Conservation (phyloP, 1,139 yeast species). For the Yamadazyma jaroonii region DNA sequence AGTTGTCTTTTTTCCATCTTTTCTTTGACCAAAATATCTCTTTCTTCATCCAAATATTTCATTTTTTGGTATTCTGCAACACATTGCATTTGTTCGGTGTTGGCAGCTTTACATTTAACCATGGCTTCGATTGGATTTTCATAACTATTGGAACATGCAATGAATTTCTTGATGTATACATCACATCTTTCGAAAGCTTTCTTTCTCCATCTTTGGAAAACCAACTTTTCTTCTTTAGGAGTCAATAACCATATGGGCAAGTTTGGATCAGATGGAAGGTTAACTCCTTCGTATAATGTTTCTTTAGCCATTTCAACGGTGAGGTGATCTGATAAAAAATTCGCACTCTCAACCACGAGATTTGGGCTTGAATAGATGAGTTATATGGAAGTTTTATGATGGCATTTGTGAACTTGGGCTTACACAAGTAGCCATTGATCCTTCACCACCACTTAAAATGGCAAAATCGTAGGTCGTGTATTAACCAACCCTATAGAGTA, state of each 20-base stretch:
- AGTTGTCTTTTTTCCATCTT: constrained; percentile 36
- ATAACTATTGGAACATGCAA: constrained; percentile 39
- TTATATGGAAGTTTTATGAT: no score
- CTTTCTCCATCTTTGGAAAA: constrained; percentile 74
- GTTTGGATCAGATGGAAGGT: constrained; percentile 43
- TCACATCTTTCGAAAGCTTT: constrained; percentile 73
- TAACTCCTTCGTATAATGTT: constrained; percentile 39
- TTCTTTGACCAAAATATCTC: constrained; percentile 60
- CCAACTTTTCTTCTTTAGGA: constrained; percentile 81
- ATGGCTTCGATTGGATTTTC: constrained; percentile 57
- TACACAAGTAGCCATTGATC: no score
- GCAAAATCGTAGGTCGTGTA: no score
- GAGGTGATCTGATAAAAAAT: no score
- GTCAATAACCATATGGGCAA: constrained; percentile 83
- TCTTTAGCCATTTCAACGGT: constrained; percentile 24
- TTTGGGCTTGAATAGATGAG: no score
- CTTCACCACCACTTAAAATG: no score
- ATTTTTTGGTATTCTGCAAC: constrained; percentile 65
- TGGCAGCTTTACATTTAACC: constrained; percentile 44
- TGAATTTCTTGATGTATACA: constrained; percentile 52
- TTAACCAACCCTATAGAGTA: no score
- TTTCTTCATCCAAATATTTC: constrained; percentile 66
- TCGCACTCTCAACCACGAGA: no score
- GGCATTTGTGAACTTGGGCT: no score
- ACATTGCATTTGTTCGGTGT: constrained; percentile 44